Base-by-base conservation (phyloP, 2,329 filamentous ascomycete genomes). In the Aureobasidium namibiae region DNA sequence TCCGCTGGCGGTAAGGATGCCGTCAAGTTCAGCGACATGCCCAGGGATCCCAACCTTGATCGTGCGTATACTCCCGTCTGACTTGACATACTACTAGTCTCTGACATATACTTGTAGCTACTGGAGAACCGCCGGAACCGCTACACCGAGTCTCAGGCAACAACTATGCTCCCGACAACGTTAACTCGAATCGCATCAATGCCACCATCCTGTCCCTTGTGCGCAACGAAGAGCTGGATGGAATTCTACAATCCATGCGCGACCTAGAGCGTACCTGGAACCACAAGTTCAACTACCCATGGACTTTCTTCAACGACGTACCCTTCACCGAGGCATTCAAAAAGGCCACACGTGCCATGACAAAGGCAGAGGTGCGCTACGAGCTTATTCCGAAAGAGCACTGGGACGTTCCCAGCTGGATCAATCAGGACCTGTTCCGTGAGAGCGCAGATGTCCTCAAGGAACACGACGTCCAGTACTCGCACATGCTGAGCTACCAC, bases 281-380 rank as follows among this genome's bases (percentile, higher is more conserved):
- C 70, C 80, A 84, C 79, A 99, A 99, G 71, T 99, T 97, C 83
- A 99, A 99, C 78, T 99, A 99, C 71, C 94, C 94, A 0, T 99
- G 94, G 90, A 96, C 91, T 9, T 99, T 99, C 73, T 95, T 99
- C 81, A 99, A 99, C 75, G 92, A 99, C 69, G 86, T 89, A 56
- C 89, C 90, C 16, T 99, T 99, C 70, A 86, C 88, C 2, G 88
- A 94, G 16, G 92, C 97, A 67, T 99, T 99, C 78, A 97, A 95
- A 76, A 78, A 78, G 67, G 84, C 82, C 73, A 97, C 92, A 0
- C 79, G 82, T 63, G 90, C 86, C 29, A 86, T 83, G 53, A 97
- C 92, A 18, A 96, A 95, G 65, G 94, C 92, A 48, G 86, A 95
- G 72, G 89, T 88, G 68, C 82, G 81, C 73, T 96, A 94, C 71